Evolutionary conservation across 306 rosid species (phyloP).

Genomic region (Cucurbita moschata): DNA sequence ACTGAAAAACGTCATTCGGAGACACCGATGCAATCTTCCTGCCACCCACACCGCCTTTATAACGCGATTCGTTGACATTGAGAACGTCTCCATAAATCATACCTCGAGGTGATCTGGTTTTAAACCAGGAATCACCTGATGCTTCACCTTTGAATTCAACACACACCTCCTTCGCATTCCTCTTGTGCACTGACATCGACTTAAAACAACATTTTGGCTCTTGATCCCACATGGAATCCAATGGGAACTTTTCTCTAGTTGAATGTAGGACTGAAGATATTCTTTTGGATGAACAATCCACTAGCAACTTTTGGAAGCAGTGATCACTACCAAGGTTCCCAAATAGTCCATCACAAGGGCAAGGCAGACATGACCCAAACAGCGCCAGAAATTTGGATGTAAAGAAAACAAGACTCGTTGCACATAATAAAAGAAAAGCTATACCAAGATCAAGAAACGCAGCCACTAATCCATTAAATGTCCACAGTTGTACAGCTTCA

Average conservation of each 20-base stretch:
- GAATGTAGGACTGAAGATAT: slow-evolving; percentile 15
- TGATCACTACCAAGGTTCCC: slow-evolving; percentile 15
- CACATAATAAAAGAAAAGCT: slow-evolving; percentile 24
- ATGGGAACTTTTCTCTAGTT: slow-evolving; percentile 19
- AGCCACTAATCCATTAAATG: slow-evolving; percentile 26
- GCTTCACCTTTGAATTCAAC: slow-evolving; percentile 17
- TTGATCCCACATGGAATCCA: slow-evolving; percentile 8
- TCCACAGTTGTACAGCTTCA: slow-evolving; percentile 22
- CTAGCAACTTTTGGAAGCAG: slow-evolving; percentile 23
- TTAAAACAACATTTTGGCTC: not conserved
- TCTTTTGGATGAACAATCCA: slow-evolving; percentile 19
- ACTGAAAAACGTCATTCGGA: slow-evolving; percentile 8
- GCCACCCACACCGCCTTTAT: not conserved
- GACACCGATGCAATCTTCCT: slow-evolving; percentile 7
- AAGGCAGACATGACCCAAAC: slow-evolving; percentile 30
- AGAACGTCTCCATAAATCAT: slow-evolving; percentile 1
- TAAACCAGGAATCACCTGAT: slow-evolving; percentile 3
- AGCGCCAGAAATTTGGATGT: slow-evolving; percentile 26
- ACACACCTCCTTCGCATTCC: slow-evolving; percentile 2
- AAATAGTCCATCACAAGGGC: slow-evolving; percentile 29
- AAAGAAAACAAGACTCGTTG: slow-evolving; percentile 20
- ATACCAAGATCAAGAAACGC: slow-evolving; percentile 40
- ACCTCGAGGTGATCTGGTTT: not conserved
- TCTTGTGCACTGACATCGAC: not conserved
- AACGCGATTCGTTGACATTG: not conserved